These are phyloP conservation scores for Neonectria ditissima DNA, from an alignment of 2,329 filamentous ascomycete genomes.

Conservation along the genomic window DNA sequence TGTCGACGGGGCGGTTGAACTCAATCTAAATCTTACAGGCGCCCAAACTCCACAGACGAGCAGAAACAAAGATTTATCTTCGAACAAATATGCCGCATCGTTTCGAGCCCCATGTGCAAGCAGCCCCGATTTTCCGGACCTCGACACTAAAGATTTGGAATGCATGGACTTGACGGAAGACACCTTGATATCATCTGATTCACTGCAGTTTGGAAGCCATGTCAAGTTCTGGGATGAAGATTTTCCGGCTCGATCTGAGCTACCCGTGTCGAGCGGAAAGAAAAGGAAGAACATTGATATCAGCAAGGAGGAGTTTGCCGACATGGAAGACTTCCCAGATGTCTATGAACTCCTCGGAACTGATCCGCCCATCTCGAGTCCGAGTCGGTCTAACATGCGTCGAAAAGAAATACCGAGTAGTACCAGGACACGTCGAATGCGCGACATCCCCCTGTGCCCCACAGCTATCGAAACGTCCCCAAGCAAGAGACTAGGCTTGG, in stretches of 20 bases:
- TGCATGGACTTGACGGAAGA: constrained; percentile 57
- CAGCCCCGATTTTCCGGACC: constrained; percentile 50
- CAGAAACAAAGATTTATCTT: constrained; percentile 40
- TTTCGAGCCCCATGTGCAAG: constrained; percentile 26
- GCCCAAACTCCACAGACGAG: constrained; percentile 34
- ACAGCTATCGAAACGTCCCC: constrained; percentile 13
- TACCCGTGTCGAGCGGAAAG: constrained; percentile 55
- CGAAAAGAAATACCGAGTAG: constrained; percentile 37
- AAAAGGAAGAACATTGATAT: constrained; percentile 67
- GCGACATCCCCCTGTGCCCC: constrained; percentile 26
- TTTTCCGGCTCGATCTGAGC: constrained; percentile 53
- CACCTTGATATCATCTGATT: constrained; percentile 49
- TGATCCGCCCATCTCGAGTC: constrained; percentile 52
- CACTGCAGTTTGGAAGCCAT: constrained; percentile 52
- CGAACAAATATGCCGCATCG: constrained; percentile 41
- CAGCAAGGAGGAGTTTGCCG: constrained; percentile 50
- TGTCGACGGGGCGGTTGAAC: too few relatives aligned
- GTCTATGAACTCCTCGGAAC: constrained; percentile 62
- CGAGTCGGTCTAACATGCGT: constrained; percentile 42
- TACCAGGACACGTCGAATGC: constrained; percentile 32
- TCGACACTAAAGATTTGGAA: constrained; percentile 52
- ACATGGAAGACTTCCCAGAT: constrained; percentile 64
- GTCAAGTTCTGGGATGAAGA: constrained; percentile 59
- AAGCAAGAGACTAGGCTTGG: constrained; percentile 20
- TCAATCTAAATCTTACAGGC: constrained; percentile 22